phyloP scores from a whole-genome alignment of 805 yeast genomes.

The Yarrowia keelungensis region DNA sequence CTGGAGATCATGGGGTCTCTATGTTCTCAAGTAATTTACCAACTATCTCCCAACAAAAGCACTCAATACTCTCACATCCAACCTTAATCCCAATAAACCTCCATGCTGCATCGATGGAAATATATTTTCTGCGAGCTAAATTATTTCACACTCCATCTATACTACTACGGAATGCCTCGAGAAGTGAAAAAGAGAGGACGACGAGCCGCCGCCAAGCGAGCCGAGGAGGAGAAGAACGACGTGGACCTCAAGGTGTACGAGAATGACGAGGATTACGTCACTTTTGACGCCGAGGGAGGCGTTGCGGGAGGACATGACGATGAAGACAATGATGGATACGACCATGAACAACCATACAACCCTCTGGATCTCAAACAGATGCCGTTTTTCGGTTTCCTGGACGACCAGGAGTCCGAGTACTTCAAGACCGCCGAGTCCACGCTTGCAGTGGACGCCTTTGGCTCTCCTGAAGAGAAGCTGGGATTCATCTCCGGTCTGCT shows the following conservation, averaged over 20 bases:
- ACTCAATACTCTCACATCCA: too few relatives aligned
- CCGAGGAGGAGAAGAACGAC: slow-evolving; percentile 32
- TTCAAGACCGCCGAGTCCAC: slow-evolving; percentile 93
- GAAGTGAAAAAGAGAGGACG: slow-evolving; percentile 38
- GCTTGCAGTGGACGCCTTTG: slow-evolving; percentile 79
- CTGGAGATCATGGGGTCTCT: too few relatives aligned
- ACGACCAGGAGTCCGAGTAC: slow-evolving; percentile 83
- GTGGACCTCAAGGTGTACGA: slow-evolving; percentile 23
- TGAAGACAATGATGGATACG: slow-evolving; percentile 20
- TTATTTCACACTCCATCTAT: background rate
- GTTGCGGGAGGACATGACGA: slow-evolving; percentile 31
- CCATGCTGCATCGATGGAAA: slow-evolving; percentile 7
- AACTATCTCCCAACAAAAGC: background rate
- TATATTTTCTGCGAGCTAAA: slow-evolving; percentile 30
- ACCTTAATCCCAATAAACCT: slow-evolving; percentile 2
- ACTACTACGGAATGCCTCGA: slow-evolving; percentile 18
- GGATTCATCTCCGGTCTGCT: slow-evolving; percentile 79
- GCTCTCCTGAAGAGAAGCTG: slow-evolving; percentile 69
- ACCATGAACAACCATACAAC: slow-evolving; percentile 13
- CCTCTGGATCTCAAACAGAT: slow-evolving; percentile 36
- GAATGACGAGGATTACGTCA: slow-evolving; percentile 26
- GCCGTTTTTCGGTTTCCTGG: slow-evolving; percentile 82
- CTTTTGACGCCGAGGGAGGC: slow-evolving; percentile 17
- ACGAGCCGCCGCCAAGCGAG: slow-evolving; percentile 37
- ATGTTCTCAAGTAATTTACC: background rate